Evolutionary conservation across 495 filamentous ascomycete species (phyloP).

Genomic region (Ascobolus immersus): DNA sequence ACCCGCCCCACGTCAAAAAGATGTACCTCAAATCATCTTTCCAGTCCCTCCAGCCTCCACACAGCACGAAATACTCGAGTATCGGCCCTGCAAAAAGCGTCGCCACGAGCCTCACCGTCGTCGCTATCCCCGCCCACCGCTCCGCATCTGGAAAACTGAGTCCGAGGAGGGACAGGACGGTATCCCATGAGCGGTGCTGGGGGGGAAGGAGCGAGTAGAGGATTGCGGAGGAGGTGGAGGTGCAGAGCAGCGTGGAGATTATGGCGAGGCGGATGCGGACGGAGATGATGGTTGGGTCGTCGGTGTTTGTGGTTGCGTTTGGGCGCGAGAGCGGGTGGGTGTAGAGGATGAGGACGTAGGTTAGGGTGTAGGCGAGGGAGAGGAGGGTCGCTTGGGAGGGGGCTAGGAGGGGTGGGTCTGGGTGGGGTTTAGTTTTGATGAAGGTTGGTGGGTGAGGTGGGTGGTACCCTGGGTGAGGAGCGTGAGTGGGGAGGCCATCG

Average conservation of each 20-base stretch:
- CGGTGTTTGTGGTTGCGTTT: neutral
- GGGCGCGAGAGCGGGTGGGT: slow-evolving; percentile 53
- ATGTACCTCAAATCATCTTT: slow-evolving; percentile 20
- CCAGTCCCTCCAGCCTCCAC: slow-evolving; percentile 45
- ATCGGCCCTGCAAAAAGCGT: slow-evolving; percentile 69
- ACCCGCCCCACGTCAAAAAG: slow-evolving; percentile 35
- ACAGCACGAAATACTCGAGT: slow-evolving; percentile 45
- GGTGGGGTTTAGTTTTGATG: no score
- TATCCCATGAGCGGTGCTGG: neutral
- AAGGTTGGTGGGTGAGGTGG: no score
- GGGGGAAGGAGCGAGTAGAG: slow-evolving; percentile 17
- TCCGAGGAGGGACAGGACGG: neutral
- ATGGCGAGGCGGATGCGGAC: slow-evolving; percentile 59
- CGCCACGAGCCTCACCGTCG: slow-evolving; percentile 9
- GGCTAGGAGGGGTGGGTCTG: no score
- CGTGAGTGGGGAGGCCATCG: no score
- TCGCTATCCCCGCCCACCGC: neutral
- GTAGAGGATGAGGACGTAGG: slow-evolving; percentile 87
- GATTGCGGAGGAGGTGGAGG: slow-evolving; percentile 34
- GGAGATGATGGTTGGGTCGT: slow-evolving; percentile 71
- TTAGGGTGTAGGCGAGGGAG: slow-evolving; percentile 39
- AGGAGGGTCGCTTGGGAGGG: slow-evolving; percentile 8
- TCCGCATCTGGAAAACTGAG: neutral
- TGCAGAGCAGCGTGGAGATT: slow-evolving; percentile 37
- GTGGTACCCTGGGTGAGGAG: no score